Conservation (phyloP, 1,284 basidiomycete genomes). For the Cutaneotrichosporon spelunceum region DNA sequence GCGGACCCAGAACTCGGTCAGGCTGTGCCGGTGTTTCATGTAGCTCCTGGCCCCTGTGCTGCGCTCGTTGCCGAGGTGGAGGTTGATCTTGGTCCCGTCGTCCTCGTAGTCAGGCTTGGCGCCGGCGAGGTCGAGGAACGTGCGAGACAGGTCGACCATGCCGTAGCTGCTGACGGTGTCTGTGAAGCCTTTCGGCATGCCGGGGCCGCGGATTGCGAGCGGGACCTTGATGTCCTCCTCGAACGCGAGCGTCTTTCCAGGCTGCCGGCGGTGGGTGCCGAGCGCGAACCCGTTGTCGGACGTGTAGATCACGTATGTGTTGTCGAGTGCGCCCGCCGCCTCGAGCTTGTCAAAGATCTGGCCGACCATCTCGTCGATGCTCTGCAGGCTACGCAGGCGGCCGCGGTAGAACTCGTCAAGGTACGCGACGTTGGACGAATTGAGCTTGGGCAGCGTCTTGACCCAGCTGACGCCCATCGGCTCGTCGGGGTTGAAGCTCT, state of each 20-base stretch:
- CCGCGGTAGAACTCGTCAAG: slow-evolving; percentile 45
- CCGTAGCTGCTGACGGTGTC: slow-evolving; percentile 30
- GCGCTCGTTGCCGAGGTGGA: slow-evolving; percentile 18
- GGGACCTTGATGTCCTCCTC: slow-evolving; percentile 45
- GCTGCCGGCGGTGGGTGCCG: slow-evolving; percentile 40
- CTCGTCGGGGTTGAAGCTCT: slow-evolving; percentile 34
- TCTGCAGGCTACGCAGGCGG: slow-evolving; percentile 33
- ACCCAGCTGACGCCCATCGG: slow-evolving; percentile 41
- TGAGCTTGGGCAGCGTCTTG: slow-evolving; percentile 32
- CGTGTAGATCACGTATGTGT: slow-evolving; percentile 42
- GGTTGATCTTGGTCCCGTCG: slow-evolving; percentile 37
- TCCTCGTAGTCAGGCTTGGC: slow-evolving; percentile 35
- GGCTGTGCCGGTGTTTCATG: slow-evolving; percentile 22
- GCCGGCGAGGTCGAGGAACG: slow-evolving; percentile 42
- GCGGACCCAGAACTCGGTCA: slow-evolving; percentile 42
- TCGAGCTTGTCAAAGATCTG: slow-evolving; percentile 34
- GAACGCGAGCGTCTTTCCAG: slow-evolving; percentile 42
- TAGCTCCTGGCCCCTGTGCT: slow-evolving; percentile 1
- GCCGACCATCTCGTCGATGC: slow-evolving; percentile 45
- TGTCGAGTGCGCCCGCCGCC: slow-evolving; percentile 33
- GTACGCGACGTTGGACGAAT: slow-evolving; percentile 37
- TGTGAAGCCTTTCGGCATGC: slow-evolving; percentile 23
- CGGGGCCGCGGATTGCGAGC: slow-evolving; percentile 37
- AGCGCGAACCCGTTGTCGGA: slow-evolving; percentile 45
- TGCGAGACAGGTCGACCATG: slow-evolving; percentile 40